Conservation (phyloP, 495 filamentous ascomycete species). For the Sphaerosporella brunnea region DNA sequence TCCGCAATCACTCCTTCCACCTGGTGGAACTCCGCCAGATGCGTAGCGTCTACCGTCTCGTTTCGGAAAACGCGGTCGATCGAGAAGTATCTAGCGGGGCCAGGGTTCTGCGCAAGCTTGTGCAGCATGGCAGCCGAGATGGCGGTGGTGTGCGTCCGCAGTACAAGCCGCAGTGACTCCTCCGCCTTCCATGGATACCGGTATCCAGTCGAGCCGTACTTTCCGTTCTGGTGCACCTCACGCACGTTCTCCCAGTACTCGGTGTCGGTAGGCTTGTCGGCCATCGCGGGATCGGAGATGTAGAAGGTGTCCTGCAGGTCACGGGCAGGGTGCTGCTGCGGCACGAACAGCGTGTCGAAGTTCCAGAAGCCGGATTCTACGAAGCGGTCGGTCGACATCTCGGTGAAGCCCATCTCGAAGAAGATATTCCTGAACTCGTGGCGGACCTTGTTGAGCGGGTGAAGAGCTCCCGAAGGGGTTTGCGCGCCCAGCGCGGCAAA, state of each 20-base stretch:
- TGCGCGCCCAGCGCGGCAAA: constrained; percentile 77
- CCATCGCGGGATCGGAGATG: constrained; percentile 67
- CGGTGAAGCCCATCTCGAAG: constrained; percentile 80
- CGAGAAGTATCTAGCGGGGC: constrained; percentile 82
- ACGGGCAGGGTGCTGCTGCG: constrained; percentile 91
- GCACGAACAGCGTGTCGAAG: constrained; percentile 92
- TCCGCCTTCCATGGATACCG: constrained; percentile 79
- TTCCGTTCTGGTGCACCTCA: constrained; percentile 65
- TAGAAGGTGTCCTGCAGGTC: constrained; percentile 97
- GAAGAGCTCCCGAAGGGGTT: constrained; percentile 65
- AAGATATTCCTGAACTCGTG: constrained; percentile 91
- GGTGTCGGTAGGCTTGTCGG: constrained; percentile 64
- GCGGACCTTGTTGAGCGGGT: constrained; percentile 88
- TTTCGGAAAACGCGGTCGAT: constrained; percentile 96
- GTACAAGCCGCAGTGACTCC: constrained; percentile 75
- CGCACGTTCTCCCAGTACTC: constrained; percentile 77
- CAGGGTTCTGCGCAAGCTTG: constrained; percentile 62
- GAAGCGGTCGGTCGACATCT: constrained; percentile 66
- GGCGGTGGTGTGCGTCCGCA: constrained; percentile 91
- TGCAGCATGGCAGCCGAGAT: constrained; percentile 75
- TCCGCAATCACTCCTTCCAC: constrained; percentile 97
- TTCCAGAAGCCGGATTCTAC: constrained; percentile 98
- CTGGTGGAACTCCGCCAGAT: constrained; percentile 96
- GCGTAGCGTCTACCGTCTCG: constrained; percentile 89
- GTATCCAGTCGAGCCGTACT: constrained; percentile 87